phyloP scores from a whole-genome alignment of 2,329 filamentous ascomycete species.

The Metarhizium robertsii region DNA sequence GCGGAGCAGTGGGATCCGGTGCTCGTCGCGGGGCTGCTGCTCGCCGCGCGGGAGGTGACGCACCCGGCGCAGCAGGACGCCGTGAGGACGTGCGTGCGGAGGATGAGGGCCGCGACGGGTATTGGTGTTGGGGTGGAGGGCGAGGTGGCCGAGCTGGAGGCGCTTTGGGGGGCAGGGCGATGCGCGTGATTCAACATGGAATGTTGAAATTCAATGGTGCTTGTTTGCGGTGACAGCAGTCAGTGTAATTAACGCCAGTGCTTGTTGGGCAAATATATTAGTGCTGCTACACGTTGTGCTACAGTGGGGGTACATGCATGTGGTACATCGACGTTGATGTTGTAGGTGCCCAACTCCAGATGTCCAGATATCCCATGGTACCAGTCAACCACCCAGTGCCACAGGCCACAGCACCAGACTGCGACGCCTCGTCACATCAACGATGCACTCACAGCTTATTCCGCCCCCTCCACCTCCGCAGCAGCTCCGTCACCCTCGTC shows the following conservation, averaged over 20 bases:
- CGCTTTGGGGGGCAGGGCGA: conserved; percentile 1
- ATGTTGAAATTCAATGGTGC: too few species aligned
- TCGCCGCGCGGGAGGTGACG: conserved; percentile 16
- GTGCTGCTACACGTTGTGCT: too few species aligned
- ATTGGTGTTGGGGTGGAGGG: conserved; percentile 9
- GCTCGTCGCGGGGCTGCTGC: conserved; percentile 16
- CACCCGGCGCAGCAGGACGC: conserved; percentile 17
- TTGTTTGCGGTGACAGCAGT: too few species aligned
- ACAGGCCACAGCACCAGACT: too few species aligned
- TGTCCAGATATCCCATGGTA: too few species aligned
- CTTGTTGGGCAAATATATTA: too few species aligned
- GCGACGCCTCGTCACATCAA: too few species aligned
- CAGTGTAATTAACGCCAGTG: too few species aligned
- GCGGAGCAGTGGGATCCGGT: conserved; percentile 24
- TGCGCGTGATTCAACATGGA: neutral
- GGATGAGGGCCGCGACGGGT: conserved; percentile 4
- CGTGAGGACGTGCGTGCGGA: conserved; percentile 10
- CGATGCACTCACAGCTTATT: neutral
- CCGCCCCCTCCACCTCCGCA: conserved; percentile 6
- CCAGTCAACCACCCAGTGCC: too few species aligned
- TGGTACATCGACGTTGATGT: too few species aligned
- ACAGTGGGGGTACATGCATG: too few species aligned
- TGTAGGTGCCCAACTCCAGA: too few species aligned
- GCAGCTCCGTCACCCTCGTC: conserved; percentile 9
- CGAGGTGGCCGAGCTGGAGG: conserved; percentile 5